Percentiles rank a stretch among this genome's conserved stretches.
phyloP scores from a whole-genome alignment of 306 rosid species.

The Canavalia ensiformis region DNA sequence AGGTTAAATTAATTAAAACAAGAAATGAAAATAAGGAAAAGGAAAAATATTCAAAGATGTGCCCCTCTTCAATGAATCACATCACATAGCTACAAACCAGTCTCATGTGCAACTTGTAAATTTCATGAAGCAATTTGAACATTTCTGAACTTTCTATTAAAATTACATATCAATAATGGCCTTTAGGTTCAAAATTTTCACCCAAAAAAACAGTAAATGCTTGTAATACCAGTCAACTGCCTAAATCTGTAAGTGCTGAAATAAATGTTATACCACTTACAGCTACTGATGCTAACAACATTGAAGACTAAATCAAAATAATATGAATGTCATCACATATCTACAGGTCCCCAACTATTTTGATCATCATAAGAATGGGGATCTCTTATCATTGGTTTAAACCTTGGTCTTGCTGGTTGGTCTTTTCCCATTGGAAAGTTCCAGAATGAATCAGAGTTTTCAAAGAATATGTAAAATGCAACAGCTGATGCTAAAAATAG shows the following conservation, averaged over 20 bases:
- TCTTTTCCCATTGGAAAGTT: conserved; percentile 73
- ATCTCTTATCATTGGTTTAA: conserved; percentile 59
- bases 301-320: conserved; percentile 14
- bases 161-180: conserved; percentile 38
- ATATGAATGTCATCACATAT: conserved; percentile 63
- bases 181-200: conserved; percentile 29
- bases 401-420: conserved; percentile 68
- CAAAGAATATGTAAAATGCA: conserved; percentile 79
- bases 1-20: not conserved
- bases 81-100: conserved; percentile 2
- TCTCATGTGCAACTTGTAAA: not conserved
- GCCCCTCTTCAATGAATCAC: conserved; percentile 1
- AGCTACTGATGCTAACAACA: conserved; percentile 26
- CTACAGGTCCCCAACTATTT: conserved; percentile 71
- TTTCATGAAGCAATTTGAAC: conserved; percentile 22
- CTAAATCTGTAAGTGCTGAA: conserved; percentile 42
- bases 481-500: conserved; percentile 79
- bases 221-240: conserved; percentile 21
- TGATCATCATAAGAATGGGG: conserved; percentile 70
- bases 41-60: conserved; percentile 19
- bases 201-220: conserved; percentile 10
- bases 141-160: conserved; percentile 27
- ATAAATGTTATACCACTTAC: conserved; percentile 42
- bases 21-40: conserved; percentile 22
- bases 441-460: conserved; percentile 96